These are phyloP conservation scores for Penicillium sp. DNA, from an alignment of 2,329 filamentous ascomycete species.

Conservation along the genomic window DNA sequence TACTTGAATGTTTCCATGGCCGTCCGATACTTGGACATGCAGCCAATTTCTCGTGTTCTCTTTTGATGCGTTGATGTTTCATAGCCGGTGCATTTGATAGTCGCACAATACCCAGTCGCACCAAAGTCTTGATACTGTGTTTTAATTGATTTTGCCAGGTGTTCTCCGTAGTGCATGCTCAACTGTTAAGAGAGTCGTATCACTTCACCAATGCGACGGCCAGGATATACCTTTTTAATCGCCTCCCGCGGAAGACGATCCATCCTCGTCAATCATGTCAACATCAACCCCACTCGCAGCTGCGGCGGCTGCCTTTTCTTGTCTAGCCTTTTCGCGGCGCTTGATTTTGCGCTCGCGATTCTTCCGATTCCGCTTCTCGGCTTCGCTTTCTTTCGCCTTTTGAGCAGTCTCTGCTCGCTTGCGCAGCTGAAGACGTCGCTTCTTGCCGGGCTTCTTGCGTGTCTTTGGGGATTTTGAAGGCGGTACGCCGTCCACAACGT, in stretches of 20 bases:
- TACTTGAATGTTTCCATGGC: too few species aligned
- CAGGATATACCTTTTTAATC: background rate
- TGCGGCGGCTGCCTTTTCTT: conserved; percentile 31
- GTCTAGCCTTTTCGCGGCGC: conserved; percentile 35
- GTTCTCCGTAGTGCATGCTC: too few species aligned
- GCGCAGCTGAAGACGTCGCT: conserved; percentile 38
- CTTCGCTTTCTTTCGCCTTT: conserved; percentile 31
- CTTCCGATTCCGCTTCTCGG: conserved; percentile 38
- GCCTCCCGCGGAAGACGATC: conserved; percentile 15
- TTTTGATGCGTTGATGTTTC: too few species aligned
- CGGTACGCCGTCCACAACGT: conserved; percentile 17
- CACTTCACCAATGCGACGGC: too few species aligned
- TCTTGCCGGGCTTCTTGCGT: conserved; percentile 41
- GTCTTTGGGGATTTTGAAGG: conserved; percentile 26
- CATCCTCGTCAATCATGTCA: conserved; percentile 15
- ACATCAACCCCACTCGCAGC: conserved; percentile 12
- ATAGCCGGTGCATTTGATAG: too few species aligned
- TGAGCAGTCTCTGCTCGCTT: conserved; percentile 29
- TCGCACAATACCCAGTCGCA: too few species aligned
- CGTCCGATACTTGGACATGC: too few species aligned
- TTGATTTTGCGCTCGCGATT: conserved; percentile 38
- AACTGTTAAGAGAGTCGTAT: too few species aligned
- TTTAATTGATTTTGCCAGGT: too few species aligned
- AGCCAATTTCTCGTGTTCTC: too few species aligned
- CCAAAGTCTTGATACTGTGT: too few species aligned